A percentile compares a stretch with the other conserved stretches of the same genome.
These are phyloP conservation scores for Phytopythium oedochilum DNA, from an alignment of 352 stramenopile genomes.

Conservation along the genomic window DNA sequence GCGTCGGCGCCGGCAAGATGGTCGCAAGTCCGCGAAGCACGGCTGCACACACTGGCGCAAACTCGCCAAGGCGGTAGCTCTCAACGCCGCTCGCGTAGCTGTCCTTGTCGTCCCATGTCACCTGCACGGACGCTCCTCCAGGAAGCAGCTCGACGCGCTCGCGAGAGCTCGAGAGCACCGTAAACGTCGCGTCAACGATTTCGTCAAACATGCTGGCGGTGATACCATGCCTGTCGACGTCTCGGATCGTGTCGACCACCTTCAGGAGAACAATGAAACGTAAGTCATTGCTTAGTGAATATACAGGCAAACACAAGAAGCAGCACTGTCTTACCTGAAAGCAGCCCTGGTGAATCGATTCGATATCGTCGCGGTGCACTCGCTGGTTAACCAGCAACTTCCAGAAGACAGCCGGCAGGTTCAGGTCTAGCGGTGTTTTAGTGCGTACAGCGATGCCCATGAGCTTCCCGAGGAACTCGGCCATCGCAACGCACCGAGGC, in stretches of 20 bases:
- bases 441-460: slow-evolving; percentile 92
- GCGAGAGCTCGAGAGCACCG: slow-evolving; percentile 76
- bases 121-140: slow-evolving; percentile 68
- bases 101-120: slow-evolving; percentile 89
- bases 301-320: background rate
- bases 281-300: background rate
- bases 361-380: slow-evolving; percentile 76
- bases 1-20: slow-evolving; percentile 75
- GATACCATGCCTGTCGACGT: slow-evolving; percentile 73
- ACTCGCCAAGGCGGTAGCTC: slow-evolving; percentile 75
- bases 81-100: slow-evolving; percentile 80
- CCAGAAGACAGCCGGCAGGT: slow-evolving; percentile 90
- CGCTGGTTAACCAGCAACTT: slow-evolving; percentile 87
- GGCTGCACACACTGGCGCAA: slow-evolving; percentile 65
- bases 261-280: slow-evolving; percentile 4
- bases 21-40: slow-evolving; percentile 79
- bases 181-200: slow-evolving; percentile 90
- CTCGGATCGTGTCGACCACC: slow-evolving; percentile 87
- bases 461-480: slow-evolving; percentile 93
- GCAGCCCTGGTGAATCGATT: slow-evolving; percentile 75
- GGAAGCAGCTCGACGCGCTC: slow-evolving; percentile 79
- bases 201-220: slow-evolving; percentile 87
- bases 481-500: slow-evolving; percentile 76
- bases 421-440: slow-evolving; percentile 91
- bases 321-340: slow-evolving; percentile 35